Percentiles rank a stretch among this genome's conserved stretches.
These are phyloP conservation scores for Verticillium nonalfalfae DNA, from an alignment of 2,329 filamentous ascomycete genomes.

Conservation along the genomic window DNA sequence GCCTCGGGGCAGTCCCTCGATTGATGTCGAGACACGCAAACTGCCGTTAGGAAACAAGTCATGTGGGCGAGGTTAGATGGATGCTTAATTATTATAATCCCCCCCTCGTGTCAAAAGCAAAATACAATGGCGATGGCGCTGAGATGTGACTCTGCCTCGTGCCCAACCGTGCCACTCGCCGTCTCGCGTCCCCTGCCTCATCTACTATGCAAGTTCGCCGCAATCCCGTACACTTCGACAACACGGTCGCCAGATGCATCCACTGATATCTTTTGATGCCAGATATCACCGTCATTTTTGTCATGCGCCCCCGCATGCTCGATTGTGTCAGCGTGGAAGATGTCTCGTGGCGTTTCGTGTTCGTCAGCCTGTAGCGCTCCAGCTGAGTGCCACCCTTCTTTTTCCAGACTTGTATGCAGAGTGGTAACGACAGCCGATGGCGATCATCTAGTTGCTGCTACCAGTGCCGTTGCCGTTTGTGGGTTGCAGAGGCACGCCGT, in stretches of 20 bases:
- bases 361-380: neutral
- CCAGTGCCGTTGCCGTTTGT: constrained; percentile 1
- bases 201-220: neutral
- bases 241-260: neutral
- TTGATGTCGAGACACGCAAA: too few species aligned
- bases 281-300: neutral
- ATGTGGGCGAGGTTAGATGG: neutral
- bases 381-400: neutral
- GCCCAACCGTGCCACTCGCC: neutral
- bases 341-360: neutral
- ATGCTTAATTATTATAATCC: neutral
- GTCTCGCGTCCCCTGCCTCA: neutral
- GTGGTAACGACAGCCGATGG: neutral
- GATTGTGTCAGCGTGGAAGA: neutral
- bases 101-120: neutral
- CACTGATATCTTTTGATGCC: neutral
- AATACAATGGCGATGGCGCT: neutral
- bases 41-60: too few species aligned
- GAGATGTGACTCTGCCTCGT: neutral
- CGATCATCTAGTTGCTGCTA: neutral
- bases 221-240: neutral
- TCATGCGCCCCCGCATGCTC: neutral
- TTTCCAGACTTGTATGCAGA: neutral
- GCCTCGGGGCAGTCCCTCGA: too few species aligned
- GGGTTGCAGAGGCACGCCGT: constrained; percentile 25